phyloP scores from a whole-genome alignment of 805 yeast genomes.

The Diddensiella santjacobensis region DNA sequence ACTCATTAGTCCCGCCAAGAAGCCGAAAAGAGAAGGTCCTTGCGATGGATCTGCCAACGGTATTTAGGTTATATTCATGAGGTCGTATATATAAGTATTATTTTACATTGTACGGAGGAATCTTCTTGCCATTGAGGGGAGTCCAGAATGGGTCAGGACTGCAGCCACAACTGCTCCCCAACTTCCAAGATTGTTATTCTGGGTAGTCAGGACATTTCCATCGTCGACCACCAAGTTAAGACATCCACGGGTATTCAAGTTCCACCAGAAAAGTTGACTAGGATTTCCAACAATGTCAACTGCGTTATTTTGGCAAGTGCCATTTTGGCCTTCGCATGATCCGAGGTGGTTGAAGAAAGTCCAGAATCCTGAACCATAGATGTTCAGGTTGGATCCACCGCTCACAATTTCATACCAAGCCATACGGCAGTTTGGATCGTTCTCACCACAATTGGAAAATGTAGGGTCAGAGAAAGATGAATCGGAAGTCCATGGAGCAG shows the following conservation, averaged over 20 bases:
- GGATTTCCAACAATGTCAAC: constrained; percentile 6
- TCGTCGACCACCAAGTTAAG: constrained; percentile 3
- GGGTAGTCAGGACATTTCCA: constrained; percentile 1
- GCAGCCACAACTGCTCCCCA: constrained; percentile 9
- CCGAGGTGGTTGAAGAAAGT: constrained; percentile 8
- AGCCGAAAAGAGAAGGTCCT: too few species aligned
- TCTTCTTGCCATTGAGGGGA: neutral
- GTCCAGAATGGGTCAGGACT: constrained; percentile 3
- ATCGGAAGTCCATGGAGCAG: constrained; percentile 8
- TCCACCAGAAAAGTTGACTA: constrained; percentile 3
- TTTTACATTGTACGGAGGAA: neutral
- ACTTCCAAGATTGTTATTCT: constrained; percentile 6
- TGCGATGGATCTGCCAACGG: too few species aligned
- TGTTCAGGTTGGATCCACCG: constrained; percentile 3
- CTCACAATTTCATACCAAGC: constrained; percentile 8
- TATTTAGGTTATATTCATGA: too few species aligned
- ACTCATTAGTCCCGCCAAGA: too few species aligned
- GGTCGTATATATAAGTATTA: too few species aligned
- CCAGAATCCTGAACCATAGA: constrained; percentile 11
- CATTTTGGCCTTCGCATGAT: constrained; percentile 4
- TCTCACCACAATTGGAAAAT: constrained; percentile 4
- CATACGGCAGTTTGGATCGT: constrained; percentile 11
- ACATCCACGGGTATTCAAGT: constrained; percentile 4
- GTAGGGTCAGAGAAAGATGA: constrained; percentile 5
- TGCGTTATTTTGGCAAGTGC: constrained; percentile 9